phyloP scores from a whole-genome alignment of 495 filamentous ascomycete species.

The Daldinia childiae region DNA sequence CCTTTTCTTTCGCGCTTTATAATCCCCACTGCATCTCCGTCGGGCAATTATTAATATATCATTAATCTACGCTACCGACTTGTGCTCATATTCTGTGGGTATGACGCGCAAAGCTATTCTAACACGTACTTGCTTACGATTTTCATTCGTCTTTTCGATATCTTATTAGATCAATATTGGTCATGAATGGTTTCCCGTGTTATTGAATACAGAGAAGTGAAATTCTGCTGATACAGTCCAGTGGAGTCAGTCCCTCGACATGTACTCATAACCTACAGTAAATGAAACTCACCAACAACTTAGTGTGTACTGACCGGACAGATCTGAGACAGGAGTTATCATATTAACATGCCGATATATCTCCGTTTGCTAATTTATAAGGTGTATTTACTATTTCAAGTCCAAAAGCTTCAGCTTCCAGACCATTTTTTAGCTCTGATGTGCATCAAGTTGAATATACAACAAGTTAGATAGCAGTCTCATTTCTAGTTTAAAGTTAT shows the following conservation, averaged over 20 bases:
- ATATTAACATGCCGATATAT: not conserved
- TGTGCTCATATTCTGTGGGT: not conserved
- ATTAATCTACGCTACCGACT: not conserved
- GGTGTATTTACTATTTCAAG: not conserved
- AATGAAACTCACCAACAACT: not conserved
- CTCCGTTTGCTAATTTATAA: not conserved
- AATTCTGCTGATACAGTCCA: not conserved
- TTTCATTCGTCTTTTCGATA: not conserved
- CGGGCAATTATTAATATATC: conserved; percentile 3
- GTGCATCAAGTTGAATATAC: not conserved
- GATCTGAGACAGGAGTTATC: not conserved
- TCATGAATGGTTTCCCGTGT: not conserved
- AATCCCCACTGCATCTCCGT: conserved; percentile 7
- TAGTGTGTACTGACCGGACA: not conserved
- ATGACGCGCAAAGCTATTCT: not conserved
- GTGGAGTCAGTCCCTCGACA: not conserved
- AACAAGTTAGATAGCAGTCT: too few species aligned
- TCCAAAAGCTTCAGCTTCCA: not conserved
- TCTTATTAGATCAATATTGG: not conserved
- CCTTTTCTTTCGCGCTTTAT: conserved; percentile 2
- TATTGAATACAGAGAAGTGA: not conserved
- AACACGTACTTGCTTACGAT: not conserved
- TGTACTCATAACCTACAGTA: not conserved
- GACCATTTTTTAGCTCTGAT: not conserved
- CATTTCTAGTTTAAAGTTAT: too few species aligned